Percentiles rank a stretch among this genome's conserved stretches.
phyloP scores from a whole-genome alignment of 2,329 filamentous ascomycete genomes.

The Hymenoscyphus albidus region DNA sequence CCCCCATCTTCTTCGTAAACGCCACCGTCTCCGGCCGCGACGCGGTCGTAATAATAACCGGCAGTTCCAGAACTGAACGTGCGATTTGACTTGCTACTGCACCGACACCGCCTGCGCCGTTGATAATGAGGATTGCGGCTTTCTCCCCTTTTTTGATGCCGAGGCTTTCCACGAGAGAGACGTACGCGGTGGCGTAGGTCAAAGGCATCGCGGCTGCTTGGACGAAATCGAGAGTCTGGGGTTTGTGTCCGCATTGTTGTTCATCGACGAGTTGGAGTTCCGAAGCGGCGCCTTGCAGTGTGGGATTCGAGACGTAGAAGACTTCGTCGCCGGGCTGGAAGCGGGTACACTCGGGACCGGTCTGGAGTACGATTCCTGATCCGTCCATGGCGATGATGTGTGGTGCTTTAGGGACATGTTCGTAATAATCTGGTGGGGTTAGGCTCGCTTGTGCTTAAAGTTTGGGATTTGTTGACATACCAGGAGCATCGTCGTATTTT shows the following conservation, averaged over 20 bases:
- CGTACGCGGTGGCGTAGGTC: conserved; percentile 43
- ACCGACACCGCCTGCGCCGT: conserved; percentile 44
- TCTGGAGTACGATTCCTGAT: conserved; percentile 38
- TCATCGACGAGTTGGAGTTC: conserved; percentile 42
- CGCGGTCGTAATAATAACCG: conserved; percentile 43
- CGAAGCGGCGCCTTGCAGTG: conserved; percentile 41
- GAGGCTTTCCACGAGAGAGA: conserved; percentile 40
- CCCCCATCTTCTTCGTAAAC: conserved; percentile 41
- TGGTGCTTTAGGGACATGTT: conserved; percentile 25
- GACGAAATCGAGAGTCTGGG: conserved; percentile 38
- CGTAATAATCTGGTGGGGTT: conserved; percentile 34
- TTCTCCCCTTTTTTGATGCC: conserved; percentile 31
- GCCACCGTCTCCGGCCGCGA: conserved; percentile 39
- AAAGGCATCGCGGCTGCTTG: conserved; percentile 43
- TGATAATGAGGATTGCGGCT: conserved; percentile 43
- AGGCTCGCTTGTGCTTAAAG: not conserved
- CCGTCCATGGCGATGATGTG: conserved; percentile 45
- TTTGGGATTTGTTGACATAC: not conserved
- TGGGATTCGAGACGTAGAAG: conserved; percentile 40
- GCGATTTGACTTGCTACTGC: conserved; percentile 44
- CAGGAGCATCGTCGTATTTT: conserved; percentile 38
- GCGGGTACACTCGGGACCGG: conserved; percentile 33
- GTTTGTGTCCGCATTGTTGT: conserved; percentile 39
- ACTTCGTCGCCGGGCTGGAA: conserved; percentile 43
- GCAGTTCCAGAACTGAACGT: conserved; percentile 37